Evolutionary conservation across 1,284 basidiomycete species (phyloP), one percentile per base, ranked within the genome.

Genomic region (Mycosarcoma mackinlayi): DNA sequence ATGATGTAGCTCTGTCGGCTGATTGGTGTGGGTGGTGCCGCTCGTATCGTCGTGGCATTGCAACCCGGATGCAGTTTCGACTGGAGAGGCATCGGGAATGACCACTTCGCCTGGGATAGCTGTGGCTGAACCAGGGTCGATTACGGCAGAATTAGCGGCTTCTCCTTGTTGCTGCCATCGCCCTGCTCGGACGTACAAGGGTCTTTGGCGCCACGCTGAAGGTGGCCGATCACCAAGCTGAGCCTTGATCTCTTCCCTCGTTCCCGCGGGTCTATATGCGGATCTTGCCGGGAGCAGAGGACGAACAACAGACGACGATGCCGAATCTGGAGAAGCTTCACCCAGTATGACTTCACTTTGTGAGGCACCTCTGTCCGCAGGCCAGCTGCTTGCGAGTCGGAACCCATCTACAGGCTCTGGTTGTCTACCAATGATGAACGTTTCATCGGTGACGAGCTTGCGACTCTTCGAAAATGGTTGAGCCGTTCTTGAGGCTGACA

Each of bases 391-490:
- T 35, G 13, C 6, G 6, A 16, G 6, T 35, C 13, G 33, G 16
- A 35, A 13, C 13, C 13, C 28, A 1, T 41, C 28, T 11, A 27
- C 28, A 6, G 44, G 28, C 35, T 49, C 34, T n/a, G 27, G 27
- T 16, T 28, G 28, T 23, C 31, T 46, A 34, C 65, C 55, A 16
- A 68, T 68, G 19, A 63, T 44, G 33, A 68, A 46, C 3, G 60
- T 58, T 39, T 68, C 59, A 6, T 68, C 55, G 10, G 51, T 39
- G 1, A 68, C 59, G 5, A 68, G 48, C n/a, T 19, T 51, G 8
- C 65, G 59, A 6, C 48, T 52, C 19, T 45, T 50, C 5, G 33
- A 51, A 14, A 51, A 40, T 1, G 35, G 14, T 13, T 27, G n/a
- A 9, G 6, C n/a, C 1, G 16, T 2, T 4, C 18, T 27, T 24